A percentile compares a stretch with the other conserved stretches of the same genome.
Evolutionary conservation across 2,329 filamentous ascomycete species (phyloP).

Genomic region (Paraphoma chrysanthemicola): DNA sequence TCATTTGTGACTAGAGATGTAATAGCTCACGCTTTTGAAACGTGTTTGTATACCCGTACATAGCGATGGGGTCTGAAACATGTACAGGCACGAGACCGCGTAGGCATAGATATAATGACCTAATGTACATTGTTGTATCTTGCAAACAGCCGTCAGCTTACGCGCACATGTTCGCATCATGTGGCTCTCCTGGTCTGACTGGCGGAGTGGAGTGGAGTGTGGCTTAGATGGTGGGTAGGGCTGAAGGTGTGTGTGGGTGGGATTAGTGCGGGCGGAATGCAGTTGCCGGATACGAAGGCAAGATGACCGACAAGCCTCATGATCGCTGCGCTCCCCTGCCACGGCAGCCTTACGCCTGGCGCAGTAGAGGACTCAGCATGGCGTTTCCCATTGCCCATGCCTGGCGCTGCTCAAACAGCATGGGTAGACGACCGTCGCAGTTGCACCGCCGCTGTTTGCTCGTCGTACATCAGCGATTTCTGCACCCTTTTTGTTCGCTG

Average conservation of each 20-base stretch:
- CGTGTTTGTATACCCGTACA: neutral
- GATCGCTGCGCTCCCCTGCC: neutral
- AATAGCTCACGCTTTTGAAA: slow-evolving; percentile 37
- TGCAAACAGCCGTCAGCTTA: neutral
- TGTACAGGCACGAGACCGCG: neutral
- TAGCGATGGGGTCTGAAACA: neutral
- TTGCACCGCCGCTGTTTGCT: neutral
- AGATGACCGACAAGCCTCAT: slow-evolving; percentile 1
- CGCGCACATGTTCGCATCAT: neutral
- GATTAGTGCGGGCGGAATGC: neutral
- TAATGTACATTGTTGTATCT: neutral
- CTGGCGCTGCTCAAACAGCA: neutral
- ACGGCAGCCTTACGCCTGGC: neutral
- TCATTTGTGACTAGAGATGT: slow-evolving; percentile 31
- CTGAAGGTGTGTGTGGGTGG: neutral
- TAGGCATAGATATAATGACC: slow-evolving; percentile 3
- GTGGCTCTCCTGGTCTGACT: neutral
- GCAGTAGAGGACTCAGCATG: neutral
- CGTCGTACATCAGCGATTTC: neutral
- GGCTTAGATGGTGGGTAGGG: neutral
- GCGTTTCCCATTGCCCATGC: neutral
- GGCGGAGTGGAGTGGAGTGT: no score
- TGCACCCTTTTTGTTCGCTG: neutral
- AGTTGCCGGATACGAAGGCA: neutral
- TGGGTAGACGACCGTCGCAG: neutral